A percentile compares a stretch with the other conserved stretches of the same genome.
Evolutionary conservation across 1,284 basidiomycete genomes (phyloP).

Genomic region (Grifola frondosa): DNA sequence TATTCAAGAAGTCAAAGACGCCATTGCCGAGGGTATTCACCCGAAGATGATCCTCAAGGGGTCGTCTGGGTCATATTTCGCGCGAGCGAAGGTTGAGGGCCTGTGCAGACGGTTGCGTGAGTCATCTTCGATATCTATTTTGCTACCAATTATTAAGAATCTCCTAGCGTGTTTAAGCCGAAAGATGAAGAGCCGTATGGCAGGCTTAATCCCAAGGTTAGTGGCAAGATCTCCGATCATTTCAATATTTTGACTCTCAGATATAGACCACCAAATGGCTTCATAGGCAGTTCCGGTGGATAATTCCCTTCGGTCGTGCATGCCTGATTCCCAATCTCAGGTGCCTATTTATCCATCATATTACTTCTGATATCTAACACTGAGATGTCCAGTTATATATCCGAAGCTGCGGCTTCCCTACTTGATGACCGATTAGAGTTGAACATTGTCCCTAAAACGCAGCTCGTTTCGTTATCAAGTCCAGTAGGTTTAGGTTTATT

Average conservation of each 20-base stretch:
- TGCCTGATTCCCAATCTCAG: constrained; percentile 86
- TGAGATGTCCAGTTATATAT: constrained; percentile 49
- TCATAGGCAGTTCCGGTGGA: constrained; percentile 81
- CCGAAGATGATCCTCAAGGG: constrained; percentile 89
- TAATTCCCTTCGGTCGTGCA: constrained; percentile 82
- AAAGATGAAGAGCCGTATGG: constrained; percentile 90
- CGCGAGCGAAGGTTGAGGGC: constrained; percentile 71
- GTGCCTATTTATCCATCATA: constrained; percentile 34
- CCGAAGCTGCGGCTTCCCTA: constrained; percentile 84
- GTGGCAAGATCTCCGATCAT: not conserved
- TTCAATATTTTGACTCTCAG: constrained; percentile 4
- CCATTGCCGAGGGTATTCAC: constrained; percentile 76
- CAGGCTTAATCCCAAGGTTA: constrained; percentile 77
- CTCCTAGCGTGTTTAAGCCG: constrained; percentile 78
- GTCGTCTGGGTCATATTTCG: constrained; percentile 86
- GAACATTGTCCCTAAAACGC: constrained; percentile 84
- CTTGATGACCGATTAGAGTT: constrained; percentile 76
- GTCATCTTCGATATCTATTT: constrained; percentile 27
- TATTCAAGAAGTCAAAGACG: constrained; percentile 62
- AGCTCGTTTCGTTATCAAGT: constrained; percentile 80
- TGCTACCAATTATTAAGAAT: constrained; percentile 4
- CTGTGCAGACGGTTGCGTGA: constrained; percentile 76
- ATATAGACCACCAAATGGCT: constrained; percentile 85
- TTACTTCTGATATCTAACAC: not conserved
- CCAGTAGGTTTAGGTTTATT: constrained; percentile 45